Base-by-base conservation (phyloP, 2,329 filamentous ascomycete genomes). In the Incumbomyces delicatus region DNA sequence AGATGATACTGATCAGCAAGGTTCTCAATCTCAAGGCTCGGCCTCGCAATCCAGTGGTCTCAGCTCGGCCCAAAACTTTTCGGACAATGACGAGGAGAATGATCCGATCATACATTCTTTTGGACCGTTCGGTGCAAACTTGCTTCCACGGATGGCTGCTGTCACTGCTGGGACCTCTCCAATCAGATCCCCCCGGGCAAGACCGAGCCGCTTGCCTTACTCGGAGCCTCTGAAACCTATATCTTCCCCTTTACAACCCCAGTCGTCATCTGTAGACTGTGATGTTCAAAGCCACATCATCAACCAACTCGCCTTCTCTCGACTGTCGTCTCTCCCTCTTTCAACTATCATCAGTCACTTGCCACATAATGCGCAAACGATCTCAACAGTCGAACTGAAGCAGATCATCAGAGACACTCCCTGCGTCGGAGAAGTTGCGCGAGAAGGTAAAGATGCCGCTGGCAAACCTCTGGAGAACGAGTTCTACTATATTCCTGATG, bases 251-350 rank as follows among this genome's bases (percentile, higher is more conserved):
- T 53, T 55, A 22, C 61, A 66, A 44, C 51, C 54, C 7, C 45
- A 64, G 67, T 16, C 54, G 62, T 27, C 62, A 51, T 31, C 14
- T 29, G 31, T 65, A 55, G 60, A 71, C 35, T 54, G 72, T 49
- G 61, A 67, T 59, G 58, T 66, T 69, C 67, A 66, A 66, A 94
- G 95, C 65, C 92, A 98, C 62, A 81, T 94, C 52, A 77, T 92
- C 63, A 96, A 96, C 66, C 92, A 98, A 67, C 78, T 98, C 27
- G 92, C 92, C 29, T 98, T 87, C 66, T 95, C 92, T 1, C 85
- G 90, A 22, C 75, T 96, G 6, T 89, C 90, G 13, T 94, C 89
- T 0, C 92, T 87, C 20, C 90, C 92, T 3, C 75, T 96, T 41
- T 94, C 90, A 1, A 85, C 83, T 41, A 92, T 98, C 48, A 75